These are phyloP conservation scores for Ogataea methanolica DNA, from an alignment of 805 yeast genomes.

Conservation along the genomic window DNA sequence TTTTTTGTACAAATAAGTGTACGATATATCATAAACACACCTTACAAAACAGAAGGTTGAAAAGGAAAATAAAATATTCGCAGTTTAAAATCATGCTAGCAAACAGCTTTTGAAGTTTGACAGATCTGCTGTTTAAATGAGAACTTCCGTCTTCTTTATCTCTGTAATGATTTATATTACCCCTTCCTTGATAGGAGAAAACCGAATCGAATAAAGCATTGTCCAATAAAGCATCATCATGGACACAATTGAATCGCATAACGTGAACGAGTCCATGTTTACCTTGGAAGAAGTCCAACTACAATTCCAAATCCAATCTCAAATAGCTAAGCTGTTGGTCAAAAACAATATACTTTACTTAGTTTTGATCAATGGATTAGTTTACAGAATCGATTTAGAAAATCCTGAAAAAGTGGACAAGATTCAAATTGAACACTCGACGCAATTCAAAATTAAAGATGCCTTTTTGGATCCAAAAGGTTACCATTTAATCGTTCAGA, in stretches of 20 bases:
- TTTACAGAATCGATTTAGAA: slow-evolving; percentile 64
- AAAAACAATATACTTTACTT: slow-evolving; percentile 51
- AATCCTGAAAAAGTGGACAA: slow-evolving; percentile 55
- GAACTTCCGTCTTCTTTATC: too few species aligned
- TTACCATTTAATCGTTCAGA: slow-evolving; percentile 45
- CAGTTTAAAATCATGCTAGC: background rate
- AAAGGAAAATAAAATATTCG: background rate
- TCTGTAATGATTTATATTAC: too few species aligned
- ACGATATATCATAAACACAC: background rate
- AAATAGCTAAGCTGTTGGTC: slow-evolving; percentile 49
- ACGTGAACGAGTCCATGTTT: slow-evolving; percentile 10
- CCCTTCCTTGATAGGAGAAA: too few species aligned
- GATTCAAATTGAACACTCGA: slow-evolving; percentile 26
- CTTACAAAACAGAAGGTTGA: background rate
- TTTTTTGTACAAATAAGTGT: too few species aligned
- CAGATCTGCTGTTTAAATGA: too few species aligned
- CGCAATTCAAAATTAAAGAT: slow-evolving; percentile 24
- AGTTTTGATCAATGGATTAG: slow-evolving; percentile 45
- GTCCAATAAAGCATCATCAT: background rate
- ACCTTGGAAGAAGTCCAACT: slow-evolving; percentile 30
- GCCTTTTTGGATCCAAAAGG: slow-evolving; percentile 51
- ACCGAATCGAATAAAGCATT: too few species aligned
- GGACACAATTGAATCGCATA: slow-evolving; percentile 17
- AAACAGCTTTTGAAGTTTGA: too few species aligned
- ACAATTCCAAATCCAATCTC: slow-evolving; percentile 26